Percentiles rank a stretch among this genome's conserved stretches.
These are phyloP conservation scores for Drechslerella coelobrocha DNA, from an alignment of 2,329 filamentous ascomycete genomes.

Conservation along the genomic window DNA sequence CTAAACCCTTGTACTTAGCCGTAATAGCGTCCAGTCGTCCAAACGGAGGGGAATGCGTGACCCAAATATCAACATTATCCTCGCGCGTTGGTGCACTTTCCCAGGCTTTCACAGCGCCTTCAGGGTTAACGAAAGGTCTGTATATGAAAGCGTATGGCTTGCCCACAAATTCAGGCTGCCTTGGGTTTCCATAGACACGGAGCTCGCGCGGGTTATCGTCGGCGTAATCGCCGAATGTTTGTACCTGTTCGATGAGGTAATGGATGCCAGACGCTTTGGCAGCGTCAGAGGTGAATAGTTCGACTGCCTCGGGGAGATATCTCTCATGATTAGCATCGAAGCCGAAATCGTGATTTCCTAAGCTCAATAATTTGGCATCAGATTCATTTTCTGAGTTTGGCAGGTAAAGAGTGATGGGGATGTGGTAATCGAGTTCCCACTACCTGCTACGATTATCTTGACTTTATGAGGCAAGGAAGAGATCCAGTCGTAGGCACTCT, in stretches of 20 bases:
- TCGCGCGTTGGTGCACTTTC: conserved; percentile 14
- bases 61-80: conserved; percentile 30
- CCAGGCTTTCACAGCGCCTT: conserved; percentile 22
- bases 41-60: conserved; percentile 33
- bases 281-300: conserved; percentile 29
- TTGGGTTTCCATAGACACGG: conserved; percentile 39
- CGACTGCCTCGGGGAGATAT: conserved; percentile 16
- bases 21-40: conserved; percentile 22
- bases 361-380: no score
- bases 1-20: conserved; percentile 17
- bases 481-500: conserved; percentile 54
- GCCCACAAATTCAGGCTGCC: conserved; percentile 40
- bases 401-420: not conserved
- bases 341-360: conserved; percentile 42
- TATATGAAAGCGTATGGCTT: conserved; percentile 43
- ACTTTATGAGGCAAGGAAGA: conserved; percentile 27
- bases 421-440: not conserved
- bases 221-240: conserved; percentile 19
- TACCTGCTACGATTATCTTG: conserved; percentile 39
- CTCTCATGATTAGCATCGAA: conserved; percentile 29
- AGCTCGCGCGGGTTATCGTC: not conserved
- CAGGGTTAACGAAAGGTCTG: conserved; percentile 21
- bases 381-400: not conserved
- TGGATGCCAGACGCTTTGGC: conserved; percentile 21
- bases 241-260: conserved; percentile 14